These are phyloP conservation scores for Fusarium veterinarium DNA, from an alignment of 2,329 filamentous ascomycete species.

Conservation along the genomic window DNA sequence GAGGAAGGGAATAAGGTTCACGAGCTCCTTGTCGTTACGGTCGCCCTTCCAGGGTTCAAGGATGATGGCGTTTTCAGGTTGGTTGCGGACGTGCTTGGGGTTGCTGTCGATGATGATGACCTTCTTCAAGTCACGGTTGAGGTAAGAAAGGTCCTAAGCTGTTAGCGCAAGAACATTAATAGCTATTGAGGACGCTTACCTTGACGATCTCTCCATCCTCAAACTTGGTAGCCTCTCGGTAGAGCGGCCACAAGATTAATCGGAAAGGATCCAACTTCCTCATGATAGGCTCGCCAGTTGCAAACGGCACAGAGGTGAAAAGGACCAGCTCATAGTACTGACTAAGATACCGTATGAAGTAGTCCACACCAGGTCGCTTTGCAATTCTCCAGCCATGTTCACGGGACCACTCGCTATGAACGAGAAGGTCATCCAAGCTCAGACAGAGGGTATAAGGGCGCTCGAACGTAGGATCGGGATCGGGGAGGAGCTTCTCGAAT, in stretches of 20 bases:
- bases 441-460: constrained; percentile 93
- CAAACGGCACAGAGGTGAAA: constrained; percentile 89
- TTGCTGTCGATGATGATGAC: constrained; percentile 95
- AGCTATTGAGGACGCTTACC: constrained; percentile 60
- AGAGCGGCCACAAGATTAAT: constrained; percentile 94
- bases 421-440: constrained; percentile 90
- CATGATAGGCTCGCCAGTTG: constrained; percentile 86
- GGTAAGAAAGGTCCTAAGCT: constrained; percentile 88
- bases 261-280: constrained; percentile 95
- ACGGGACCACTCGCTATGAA: constrained; percentile 94
- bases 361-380: constrained; percentile 94
- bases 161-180: constrained; percentile 18
- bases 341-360: constrained; percentile 95
- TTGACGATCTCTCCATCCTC: constrained; percentile 97
- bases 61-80: constrained; percentile 97
- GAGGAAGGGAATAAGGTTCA: constrained; percentile 92
- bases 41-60: constrained; percentile 91
- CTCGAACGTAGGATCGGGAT: constrained; percentile 80
- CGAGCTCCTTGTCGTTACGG: constrained; percentile 83
- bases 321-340: constrained; percentile 98
- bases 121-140: constrained; percentile 95
- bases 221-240: constrained; percentile 96
- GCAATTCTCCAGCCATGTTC: constrained; percentile 96
- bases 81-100: constrained; percentile 81
- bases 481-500: constrained; percentile 91